Evolutionary conservation across 495 filamentous ascomycete genomes (phyloP), one percentile per base, ranked within the genome.

Genomic region (Penicillium parvum): DNA sequence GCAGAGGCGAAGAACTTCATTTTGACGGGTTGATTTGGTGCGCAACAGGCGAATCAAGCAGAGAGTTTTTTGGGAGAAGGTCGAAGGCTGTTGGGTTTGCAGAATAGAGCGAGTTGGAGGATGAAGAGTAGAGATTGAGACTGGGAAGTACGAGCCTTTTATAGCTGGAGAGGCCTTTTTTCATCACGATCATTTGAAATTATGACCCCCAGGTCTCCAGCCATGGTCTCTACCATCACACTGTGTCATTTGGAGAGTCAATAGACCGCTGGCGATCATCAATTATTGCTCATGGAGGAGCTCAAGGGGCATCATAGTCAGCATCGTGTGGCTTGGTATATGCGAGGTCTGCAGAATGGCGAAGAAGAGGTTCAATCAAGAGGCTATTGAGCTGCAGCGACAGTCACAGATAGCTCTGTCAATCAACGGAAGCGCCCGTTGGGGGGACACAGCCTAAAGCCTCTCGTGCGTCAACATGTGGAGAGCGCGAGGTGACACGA

Each of bases 1-100:
- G 61, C 45, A 30, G 59, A 38, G 19, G 55, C 30, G 52, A 58
- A 52, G 58, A 65, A 64, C 55, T 69, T 57, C 65, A 65, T 67
- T 55, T 50, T 67, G 57, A 50, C 40, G 28, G 45, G 12, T 50
- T 45, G 32, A 18, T 45, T 50, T 17, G 32, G 21, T 18, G 28
- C 11, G 17, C 26, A 32, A 29, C 40, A 32, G 37, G 41, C 22
- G 37, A 34, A 42, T 25, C 17, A 41, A 43, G 21, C 36, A 44
- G 36, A 43, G 17, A 40, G 33, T 1, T 27, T 15, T 7, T 37
- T 41, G 12, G 22, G 14, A 14, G 18, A 33, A 34, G 37, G 22
- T 21, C 2, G 29, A 40, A 19, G 41, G 2, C 3, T 14, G 11
- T 22, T 41, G 20, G 20, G n/a, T n/a, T 51, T 32, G 26, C 32